phyloP scores from a whole-genome alignment of 371 early-diverging fungal species.

The Coelomomyces lativittatus region DNA sequence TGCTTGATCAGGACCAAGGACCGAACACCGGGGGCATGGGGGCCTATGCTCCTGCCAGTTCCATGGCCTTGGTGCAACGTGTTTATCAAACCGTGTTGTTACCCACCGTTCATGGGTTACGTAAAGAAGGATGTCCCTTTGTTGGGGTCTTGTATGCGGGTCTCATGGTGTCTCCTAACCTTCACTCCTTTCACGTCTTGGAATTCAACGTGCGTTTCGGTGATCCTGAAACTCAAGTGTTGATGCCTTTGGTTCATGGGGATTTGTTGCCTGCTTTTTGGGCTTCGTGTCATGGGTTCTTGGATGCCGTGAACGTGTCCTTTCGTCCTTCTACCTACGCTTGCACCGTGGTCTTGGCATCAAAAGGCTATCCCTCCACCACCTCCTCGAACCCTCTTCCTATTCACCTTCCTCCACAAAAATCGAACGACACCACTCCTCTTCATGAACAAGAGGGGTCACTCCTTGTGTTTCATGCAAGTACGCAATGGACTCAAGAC shows the following conservation, averaged over 20 bases:
- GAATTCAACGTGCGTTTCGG: slow-evolving; percentile 95
- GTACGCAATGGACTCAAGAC: slow-evolving; percentile 42
- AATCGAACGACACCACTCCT: too few relatives aligned
- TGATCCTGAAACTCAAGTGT: slow-evolving; percentile 91
- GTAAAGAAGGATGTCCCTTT: slow-evolving; percentile 78
- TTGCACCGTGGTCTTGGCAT: slow-evolving; percentile 77
- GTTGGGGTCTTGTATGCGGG: slow-evolving; percentile 93
- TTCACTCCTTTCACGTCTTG: slow-evolving; percentile 71
- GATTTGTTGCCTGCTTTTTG: slow-evolving; percentile 74
- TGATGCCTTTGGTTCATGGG: slow-evolving; percentile 65
- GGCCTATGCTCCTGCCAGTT: slow-evolving; percentile 84
- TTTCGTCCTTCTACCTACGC: slow-evolving; percentile 51
- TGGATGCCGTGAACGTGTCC: slow-evolving; percentile 64
- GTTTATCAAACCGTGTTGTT: slow-evolving; percentile 63
- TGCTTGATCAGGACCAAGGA: slow-evolving; percentile 74
- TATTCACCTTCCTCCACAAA: too few relatives aligned
- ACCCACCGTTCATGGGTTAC: slow-evolving; percentile 87
- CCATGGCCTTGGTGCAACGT: slow-evolving; percentile 41
- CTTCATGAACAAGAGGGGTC: too few relatives aligned
- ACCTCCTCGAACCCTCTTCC: background rate
- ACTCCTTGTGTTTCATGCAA: slow-evolving; percentile 91
- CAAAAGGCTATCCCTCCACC: slow-evolving; percentile 75
- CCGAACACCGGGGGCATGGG: slow-evolving; percentile 98
- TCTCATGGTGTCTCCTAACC: slow-evolving; percentile 68
- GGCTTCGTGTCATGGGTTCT: slow-evolving; percentile 68